Conservation (phyloP, 23 red algal genomes). For the Pyropia yezoensis region DNA sequence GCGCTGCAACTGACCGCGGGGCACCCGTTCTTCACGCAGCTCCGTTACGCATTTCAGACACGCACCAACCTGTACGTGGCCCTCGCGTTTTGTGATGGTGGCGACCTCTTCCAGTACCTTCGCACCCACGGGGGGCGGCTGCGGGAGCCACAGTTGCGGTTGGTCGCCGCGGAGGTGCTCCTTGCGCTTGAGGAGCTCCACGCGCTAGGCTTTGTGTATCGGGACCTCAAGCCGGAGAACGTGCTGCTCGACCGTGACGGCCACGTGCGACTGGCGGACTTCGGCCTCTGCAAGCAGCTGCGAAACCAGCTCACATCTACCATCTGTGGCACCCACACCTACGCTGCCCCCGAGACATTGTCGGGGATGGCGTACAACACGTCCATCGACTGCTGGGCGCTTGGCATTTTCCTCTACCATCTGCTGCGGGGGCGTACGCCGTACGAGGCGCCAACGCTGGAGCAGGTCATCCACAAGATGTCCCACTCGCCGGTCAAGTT, state of each 20-base stretch:
- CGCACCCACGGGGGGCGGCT: slow-evolving; percentile 46
- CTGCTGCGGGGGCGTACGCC: slow-evolving; percentile 68
- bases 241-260: slow-evolving; percentile 75
- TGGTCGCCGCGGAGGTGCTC: slow-evolving; percentile 64
- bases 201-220: slow-evolving; percentile 76
- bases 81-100: slow-evolving; percentile 82
- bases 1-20: slow-evolving; percentile 62
- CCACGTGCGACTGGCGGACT: slow-evolving; percentile 91
- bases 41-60: slow-evolving; percentile 82
- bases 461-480: slow-evolving; percentile 75
- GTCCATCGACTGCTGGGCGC: slow-evolving; percentile 90
- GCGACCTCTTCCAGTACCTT: slow-evolving; percentile 72
- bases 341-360: slow-evolving; percentile 82
- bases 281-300: slow-evolving; percentile 88
- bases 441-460: slow-evolving; percentile 61
- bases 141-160: slow-evolving; percentile 44
- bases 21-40: slow-evolving; percentile 65
- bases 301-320: slow-evolving; percentile 43
- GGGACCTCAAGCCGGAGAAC: slow-evolving; percentile 98
- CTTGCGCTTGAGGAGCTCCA: slow-evolving; percentile 84
- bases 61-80: slow-evolving; percentile 62
- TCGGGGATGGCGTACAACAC: slow-evolving; percentile 51
- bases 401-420: slow-evolving; percentile 87
- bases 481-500: slow-evolving; percentile 58
- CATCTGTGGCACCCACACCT: slow-evolving; percentile 85